Evolutionary conservation across 2,329 filamentous ascomycete genomes (phyloP).

Genomic region (Verticillium zaregamsianum): DNA sequence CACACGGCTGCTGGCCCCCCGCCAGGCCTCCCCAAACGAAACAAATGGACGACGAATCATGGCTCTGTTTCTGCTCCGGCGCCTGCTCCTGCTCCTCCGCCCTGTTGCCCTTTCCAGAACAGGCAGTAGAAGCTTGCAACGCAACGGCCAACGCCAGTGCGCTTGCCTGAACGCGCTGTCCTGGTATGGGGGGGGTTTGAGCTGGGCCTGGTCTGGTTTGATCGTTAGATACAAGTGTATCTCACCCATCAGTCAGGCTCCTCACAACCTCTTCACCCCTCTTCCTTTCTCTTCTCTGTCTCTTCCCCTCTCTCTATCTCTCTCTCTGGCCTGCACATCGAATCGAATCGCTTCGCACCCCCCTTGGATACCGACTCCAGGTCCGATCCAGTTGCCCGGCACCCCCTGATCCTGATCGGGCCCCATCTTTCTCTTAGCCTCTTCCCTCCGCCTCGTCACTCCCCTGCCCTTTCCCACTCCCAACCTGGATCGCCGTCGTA

Average conservation of each 20-base stretch:
- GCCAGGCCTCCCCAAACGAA: background rate
- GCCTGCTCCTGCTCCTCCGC: background rate
- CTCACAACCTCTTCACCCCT: background rate
- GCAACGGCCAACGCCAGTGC: too few species aligned
- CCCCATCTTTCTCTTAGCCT: constrained; percentile 1
- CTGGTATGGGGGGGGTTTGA: background rate
- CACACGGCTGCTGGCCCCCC: background rate
- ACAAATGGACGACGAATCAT: background rate
- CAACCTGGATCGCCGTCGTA: constrained; percentile 8
- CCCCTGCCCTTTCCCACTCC: constrained; percentile 3
- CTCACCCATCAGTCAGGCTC: background rate
- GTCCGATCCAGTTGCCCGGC: background rate
- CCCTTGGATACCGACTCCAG: background rate
- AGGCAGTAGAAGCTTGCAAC: background rate
- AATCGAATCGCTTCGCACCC: background rate
- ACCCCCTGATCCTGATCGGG: background rate
- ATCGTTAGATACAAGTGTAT: background rate
- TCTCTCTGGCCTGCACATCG: background rate
- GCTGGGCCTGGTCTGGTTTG: background rate
- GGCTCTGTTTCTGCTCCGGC: background rate
- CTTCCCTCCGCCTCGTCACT: constrained; percentile 3
- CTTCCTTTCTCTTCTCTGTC: background rate
- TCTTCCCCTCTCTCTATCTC: background rate
- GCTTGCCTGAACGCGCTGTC: too few species aligned
- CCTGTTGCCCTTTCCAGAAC: background rate